Base-by-base conservation (phyloP, 352 stramenopile genomes). In the Pythium coloratum region DNA sequence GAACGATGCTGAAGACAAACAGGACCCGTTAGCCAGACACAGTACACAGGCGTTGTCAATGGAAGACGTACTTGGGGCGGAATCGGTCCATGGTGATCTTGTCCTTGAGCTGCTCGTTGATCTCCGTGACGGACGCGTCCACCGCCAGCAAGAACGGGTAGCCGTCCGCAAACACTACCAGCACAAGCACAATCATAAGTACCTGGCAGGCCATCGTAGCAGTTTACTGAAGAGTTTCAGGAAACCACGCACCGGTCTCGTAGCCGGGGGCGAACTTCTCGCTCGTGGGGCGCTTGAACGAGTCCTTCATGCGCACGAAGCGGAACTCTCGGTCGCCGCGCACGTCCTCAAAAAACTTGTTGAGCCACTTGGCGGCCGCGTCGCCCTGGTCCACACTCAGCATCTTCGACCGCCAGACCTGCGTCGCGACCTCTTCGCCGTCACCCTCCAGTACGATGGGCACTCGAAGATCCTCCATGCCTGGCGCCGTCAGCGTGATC, bases 21-120 rank as follows among this genome's bases (percentile, higher is more conserved):
- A 64, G 30, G 32, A 20, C 42, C 44, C n/a, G 20, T 24, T 24
- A 24, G 20, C 20, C 20, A 24, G 20, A 24, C 0, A 24, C 20
- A 24, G 20, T 24, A 24, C 20, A 24, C 20, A 24, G 20, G 20
- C 20, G 20, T 24, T 24, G 20, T 24, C 20, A 24, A 24, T 16
- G 33, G 20, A n/a, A 47, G 47, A 81, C 61, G 28, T 67, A 89
- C 86, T 96, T 96, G 28, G 89, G 80, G 7, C 89, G 87, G 64
- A 96, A 96, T 6, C 86, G 85, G 32, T 90, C 86, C 72, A 95
- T 95, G 9, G 75, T 70, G n/a, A 94, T 72, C 1, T 77, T 67
- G 1, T 82, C 77, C 18, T 86, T 44, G 8, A 94, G 67, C 9
- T 64, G 67, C 26, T 73, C 69, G 60, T 92, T 92, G 38, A 95